Conservation (phyloP, 345 rosid species). For the Luvunga scandens region DNA sequence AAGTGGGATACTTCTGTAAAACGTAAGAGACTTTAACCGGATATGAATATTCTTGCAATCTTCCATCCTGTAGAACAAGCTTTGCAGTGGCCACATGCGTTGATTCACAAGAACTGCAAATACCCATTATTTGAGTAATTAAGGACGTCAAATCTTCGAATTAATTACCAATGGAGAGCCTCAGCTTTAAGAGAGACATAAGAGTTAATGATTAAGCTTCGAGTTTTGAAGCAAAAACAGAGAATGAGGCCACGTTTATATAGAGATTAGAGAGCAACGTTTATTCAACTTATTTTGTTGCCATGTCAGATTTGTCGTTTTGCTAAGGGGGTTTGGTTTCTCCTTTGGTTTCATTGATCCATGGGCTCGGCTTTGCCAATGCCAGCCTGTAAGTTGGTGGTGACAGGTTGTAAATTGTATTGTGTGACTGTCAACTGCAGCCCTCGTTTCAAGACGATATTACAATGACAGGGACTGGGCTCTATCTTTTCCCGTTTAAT, state of each 20-base stretch:
- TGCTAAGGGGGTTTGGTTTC: not conserved
- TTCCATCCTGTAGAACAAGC: constrained; percentile 74
- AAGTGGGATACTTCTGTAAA: constrained; percentile 48
- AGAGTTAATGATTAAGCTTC: not conserved
- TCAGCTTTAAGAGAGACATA: not conserved
- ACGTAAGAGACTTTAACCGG: constrained; percentile 78
- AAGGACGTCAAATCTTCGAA: not conserved
- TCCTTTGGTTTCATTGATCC: not conserved
- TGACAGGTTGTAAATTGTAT: constrained; percentile 42
- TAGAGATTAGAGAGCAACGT: not conserved
- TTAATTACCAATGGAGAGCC: too few species aligned
- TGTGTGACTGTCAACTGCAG: constrained; percentile 1
- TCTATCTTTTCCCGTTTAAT: not conserved
- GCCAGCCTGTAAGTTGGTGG: constrained; percentile 65
- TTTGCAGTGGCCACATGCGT: constrained; percentile 73
- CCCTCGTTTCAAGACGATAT: constrained; percentile 28
- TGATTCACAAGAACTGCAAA: constrained; percentile 79
- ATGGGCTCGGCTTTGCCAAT: constrained; percentile 19
- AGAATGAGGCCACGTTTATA: constrained; percentile 15
- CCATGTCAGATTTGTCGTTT: constrained; percentile 50
- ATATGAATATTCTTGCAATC: constrained; percentile 67
- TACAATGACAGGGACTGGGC: constrained; percentile 30
- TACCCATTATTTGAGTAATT: constrained; percentile 51
- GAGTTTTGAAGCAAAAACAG: constrained; percentile 8
- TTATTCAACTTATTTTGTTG: constrained; percentile 19